A percentile compares a stretch with the other conserved stretches of the same genome.
Conservation (phyloP, 2,329 filamentous ascomycete genomes). For the Xylaria sp. region DNA sequence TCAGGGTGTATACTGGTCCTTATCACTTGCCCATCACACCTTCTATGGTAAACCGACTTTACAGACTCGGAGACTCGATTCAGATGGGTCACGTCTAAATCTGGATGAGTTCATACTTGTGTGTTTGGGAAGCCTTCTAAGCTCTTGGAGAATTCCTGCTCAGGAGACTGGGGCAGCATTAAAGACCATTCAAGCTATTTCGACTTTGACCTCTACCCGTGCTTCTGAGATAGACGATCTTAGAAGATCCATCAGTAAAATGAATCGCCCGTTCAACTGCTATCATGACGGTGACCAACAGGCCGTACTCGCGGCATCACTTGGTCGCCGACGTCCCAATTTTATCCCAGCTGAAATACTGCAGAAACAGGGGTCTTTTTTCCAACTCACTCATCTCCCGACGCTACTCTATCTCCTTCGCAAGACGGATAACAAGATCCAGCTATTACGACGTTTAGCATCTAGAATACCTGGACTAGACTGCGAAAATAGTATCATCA, state of each 20-base stretch:
- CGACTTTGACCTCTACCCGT: not conserved
- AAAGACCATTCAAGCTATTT: not conserved
- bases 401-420: not conserved
- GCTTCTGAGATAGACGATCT: not conserved
- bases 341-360: not conserved
- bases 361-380: not conserved
- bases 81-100: conserved; percentile 19
- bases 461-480: not conserved
- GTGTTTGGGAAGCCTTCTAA: conserved; percentile 15
- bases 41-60: conserved; percentile 26
- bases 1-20: conserved; percentile 30
- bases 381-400: not conserved
- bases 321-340: conserved; percentile 4
- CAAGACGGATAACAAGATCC: not conserved
- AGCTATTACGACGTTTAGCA: not conserved
- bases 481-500: conserved; percentile 17
- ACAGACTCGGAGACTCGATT: conserved; percentile 3
- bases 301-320: not conserved
- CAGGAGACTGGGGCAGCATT: conserved; percentile 1
- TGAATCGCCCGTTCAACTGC: not conserved
- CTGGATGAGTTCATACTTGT: conserved; percentile 27
- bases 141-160: not conserved
- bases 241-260: not conserved
- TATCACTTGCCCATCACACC: conserved; percentile 32
- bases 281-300: not conserved